phyloP scores from a whole-genome alignment of 192 early-diverging fungal genomes.

The Mortierella alpina region DNA sequence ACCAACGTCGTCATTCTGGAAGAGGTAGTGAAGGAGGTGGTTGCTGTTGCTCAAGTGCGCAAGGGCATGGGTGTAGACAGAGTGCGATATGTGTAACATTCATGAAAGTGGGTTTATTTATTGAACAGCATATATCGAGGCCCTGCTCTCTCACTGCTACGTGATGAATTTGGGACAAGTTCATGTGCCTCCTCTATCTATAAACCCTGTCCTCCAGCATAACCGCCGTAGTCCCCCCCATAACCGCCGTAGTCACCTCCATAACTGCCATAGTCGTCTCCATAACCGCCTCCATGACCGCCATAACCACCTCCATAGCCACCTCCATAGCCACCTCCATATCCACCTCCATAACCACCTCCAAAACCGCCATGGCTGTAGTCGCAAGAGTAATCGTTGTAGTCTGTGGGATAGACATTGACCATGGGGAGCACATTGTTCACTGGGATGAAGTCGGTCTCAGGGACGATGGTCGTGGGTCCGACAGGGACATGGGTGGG shows the following conservation, averaged over 20 bases:
- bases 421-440: slow-evolving; percentile 17
- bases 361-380: not conserved
- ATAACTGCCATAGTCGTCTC: no score
- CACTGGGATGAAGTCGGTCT: slow-evolving; percentile 23
- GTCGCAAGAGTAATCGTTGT: slow-evolving; percentile 7
- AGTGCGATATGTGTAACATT: slow-evolving; percentile 51
- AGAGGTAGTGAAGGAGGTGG: slow-evolving; percentile 92
- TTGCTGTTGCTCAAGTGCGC: slow-evolving; percentile 85
- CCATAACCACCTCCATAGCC: not conserved
- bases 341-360: not conserved
- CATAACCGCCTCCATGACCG: no score
- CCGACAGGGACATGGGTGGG: slow-evolving; percentile 7
- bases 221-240: no score
- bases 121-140: not conserved
- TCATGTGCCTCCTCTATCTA: no score
- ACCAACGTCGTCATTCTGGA: slow-evolving; percentile 94
- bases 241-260: no score
- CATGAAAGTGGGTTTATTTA: not conserved
- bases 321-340: not conserved
- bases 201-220: no score
- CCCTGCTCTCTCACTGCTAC: not conserved
- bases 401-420: slow-evolving; percentile 4
- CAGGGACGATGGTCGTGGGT: slow-evolving; percentile 7
- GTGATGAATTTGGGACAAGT: not conserved
- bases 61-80: slow-evolving; percentile 79